Evolutionary conservation across 805 yeast species (phyloP).

Genomic region (Kluyveromyces starmeri): DNA sequence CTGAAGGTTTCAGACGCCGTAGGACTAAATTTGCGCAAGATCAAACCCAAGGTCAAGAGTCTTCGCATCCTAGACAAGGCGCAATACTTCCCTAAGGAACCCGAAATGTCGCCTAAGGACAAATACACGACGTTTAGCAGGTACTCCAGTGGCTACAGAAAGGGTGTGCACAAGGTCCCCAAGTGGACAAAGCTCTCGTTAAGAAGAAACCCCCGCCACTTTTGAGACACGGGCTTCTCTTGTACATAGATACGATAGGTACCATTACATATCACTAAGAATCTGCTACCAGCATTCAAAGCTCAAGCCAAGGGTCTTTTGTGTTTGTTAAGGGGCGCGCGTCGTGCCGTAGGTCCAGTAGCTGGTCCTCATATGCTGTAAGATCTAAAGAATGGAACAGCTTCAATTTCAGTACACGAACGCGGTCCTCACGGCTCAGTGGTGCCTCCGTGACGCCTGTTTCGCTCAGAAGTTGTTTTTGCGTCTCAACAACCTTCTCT

Average conservation of each 20-base stretch:
- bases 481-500: slow-evolving; percentile 4
- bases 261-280: too few species aligned
- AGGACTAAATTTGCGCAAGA: slow-evolving; percentile 10
- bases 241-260: not conserved
- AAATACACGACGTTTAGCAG: slow-evolving; percentile 82
- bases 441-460: not conserved
- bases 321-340: slow-evolving; percentile 3
- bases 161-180: slow-evolving; percentile 79
- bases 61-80: slow-evolving; percentile 27
- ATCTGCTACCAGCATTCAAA: too few species aligned
- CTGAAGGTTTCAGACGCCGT: slow-evolving; percentile 18
- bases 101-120: slow-evolving; percentile 70
- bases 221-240: slow-evolving; percentile 35
- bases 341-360: slow-evolving; percentile 2
- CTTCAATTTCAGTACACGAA: slow-evolving; percentile 41
- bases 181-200: slow-evolving; percentile 83
- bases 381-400: slow-evolving; percentile 55
- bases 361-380: slow-evolving; percentile 33
- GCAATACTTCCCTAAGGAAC: slow-evolving; percentile 60
- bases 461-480: not conserved
- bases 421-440: slow-evolving; percentile 12
- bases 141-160: slow-evolving; percentile 71
- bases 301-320: too few species aligned
- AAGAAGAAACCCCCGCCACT: slow-evolving; percentile 70
- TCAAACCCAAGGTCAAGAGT: slow-evolving; percentile 22